Percentiles rank a stretch among this genome's conserved stretches.
These are phyloP conservation scores for Rhizophlyctis rosea DNA, from an alignment of 192 early-diverging fungal species.

Conservation along the genomic window DNA sequence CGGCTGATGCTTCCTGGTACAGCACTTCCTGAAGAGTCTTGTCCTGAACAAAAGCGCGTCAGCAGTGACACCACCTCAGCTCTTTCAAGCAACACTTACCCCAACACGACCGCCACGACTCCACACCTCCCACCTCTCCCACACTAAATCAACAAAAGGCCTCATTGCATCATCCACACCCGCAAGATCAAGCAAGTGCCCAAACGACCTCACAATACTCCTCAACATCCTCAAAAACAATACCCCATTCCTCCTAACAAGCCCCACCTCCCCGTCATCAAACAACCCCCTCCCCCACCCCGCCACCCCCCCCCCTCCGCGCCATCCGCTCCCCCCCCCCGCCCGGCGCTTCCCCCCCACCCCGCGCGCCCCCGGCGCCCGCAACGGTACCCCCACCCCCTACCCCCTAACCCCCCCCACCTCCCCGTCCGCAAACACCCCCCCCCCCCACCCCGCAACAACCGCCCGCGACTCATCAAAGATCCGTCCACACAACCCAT, in stretches of 20 bases:
- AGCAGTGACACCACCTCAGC: not conserved
- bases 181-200: slow-evolving; percentile 23
- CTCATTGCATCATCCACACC: slow-evolving; percentile 26
- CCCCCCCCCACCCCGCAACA: not conserved
- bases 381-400: not conserved
- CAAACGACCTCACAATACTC: slow-evolving; percentile 11
- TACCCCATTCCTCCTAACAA: not conserved
- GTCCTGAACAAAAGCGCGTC: no score
- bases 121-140: not conserved
- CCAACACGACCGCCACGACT: not conserved
- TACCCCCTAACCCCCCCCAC: not conserved
- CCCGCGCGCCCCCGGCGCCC: not conserved
- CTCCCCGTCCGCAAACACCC: not conserved
- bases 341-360: not conserved
- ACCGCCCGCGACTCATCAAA: slow-evolving; percentile 27
- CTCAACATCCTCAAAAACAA: slow-evolving; percentile 21
- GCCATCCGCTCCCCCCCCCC: no score
- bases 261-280: not conserved
- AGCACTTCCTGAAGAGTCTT: no score
- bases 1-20: no score
- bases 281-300: not conserved
- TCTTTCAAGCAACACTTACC: not conserved
- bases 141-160: slow-evolving; percentile 22
- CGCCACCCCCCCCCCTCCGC: no score
- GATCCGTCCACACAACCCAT: slow-evolving; percentile 14